A percentile compares a stretch with the other conserved stretches of the same genome.
phyloP scores from a whole-genome alignment of 345 rosid genomes.

The Aquilaria sinensis region DNA sequence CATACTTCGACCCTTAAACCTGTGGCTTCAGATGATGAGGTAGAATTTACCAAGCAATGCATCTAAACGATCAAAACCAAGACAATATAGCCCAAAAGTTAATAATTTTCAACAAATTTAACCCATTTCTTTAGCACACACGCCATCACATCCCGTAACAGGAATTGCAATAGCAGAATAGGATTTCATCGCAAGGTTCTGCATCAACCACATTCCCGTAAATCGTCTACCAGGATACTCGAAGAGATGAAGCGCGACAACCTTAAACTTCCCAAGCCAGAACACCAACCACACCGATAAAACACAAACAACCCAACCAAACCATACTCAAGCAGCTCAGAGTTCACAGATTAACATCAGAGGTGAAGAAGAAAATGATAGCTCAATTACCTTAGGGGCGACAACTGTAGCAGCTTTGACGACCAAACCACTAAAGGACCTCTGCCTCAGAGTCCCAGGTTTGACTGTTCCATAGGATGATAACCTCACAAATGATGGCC shows the following conservation, averaged over 20 bases:
- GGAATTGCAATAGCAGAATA: too few species aligned
- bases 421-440: slow-evolving; percentile 45
- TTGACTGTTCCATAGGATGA: slow-evolving; percentile 27
- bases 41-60: too few species aligned
- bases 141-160: too few species aligned
- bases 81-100: too few species aligned
- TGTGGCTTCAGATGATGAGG: too few species aligned
- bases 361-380: not conserved
- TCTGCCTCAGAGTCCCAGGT: slow-evolving; percentile 17
- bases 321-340: not conserved
- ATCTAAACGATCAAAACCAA: too few species aligned
- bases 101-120: too few species aligned
- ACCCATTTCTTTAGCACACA: too few species aligned
- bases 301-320: not conserved
- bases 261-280: not conserved
- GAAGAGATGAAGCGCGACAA: not conserved
- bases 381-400: slow-evolving; percentile 74
- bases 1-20: too few species aligned
- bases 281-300: not conserved
- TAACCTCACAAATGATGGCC: slow-evolving; percentile 39
- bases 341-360: not conserved
- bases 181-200: not conserved
- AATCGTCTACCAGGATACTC: not conserved
- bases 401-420: slow-evolving; percentile 81
- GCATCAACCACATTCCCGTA: not conserved